Evolutionary conservation across 305 asterid genomes (phyloP), one percentile per base, ranked within the genome.

Genomic region (Fraxinus platypoda): DNA sequence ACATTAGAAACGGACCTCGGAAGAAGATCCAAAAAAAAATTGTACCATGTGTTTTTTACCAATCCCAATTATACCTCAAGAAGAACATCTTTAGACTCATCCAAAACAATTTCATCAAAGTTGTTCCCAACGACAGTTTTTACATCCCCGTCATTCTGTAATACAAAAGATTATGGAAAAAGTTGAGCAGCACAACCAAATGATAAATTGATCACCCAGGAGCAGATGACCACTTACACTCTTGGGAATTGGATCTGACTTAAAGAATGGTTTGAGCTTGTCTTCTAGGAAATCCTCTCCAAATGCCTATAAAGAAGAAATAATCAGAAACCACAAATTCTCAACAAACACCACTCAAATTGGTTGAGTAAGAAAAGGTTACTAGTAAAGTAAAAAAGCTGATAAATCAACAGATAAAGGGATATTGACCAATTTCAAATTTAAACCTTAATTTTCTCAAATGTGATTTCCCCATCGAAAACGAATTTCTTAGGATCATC

Each of bases 81-180:
- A 87, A 94, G 98, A 83, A 92, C 97, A 81, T 94, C 98, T 85
- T 94, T 94, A 17, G 97, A 90, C 73, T 94, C 93, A n/a, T 94
- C 93, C 88, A 94, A 78, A 74, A 94, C 97, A 84, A 93, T 87
- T 57, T 90, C 92, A 71, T 93, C 97, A 59, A 93, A 92, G 84
- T 89, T 93, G 84, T 93, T 77, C 31, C 97, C 97, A 59, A 93
- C 97, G 12, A 93, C 86, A 78, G 91, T 83, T 85, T 91, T 91
- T 74, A 93, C 97, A 81, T 92, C 98, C 64, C 86, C 98, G 68
- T 91, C 93, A 81, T 93, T 93, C 98, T 93, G 88, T 52, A 83
- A 78, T 81, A 74, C 25, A 84, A 66, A 70, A 64, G 21, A 54
- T 83, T 76, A 17, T 38, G 15, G 52, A 75, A 68, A 38, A 77